Evolutionary conservation across 2,329 filamentous ascomycete genomes (phyloP).

Genomic region (Stemphylium beticola): DNA sequence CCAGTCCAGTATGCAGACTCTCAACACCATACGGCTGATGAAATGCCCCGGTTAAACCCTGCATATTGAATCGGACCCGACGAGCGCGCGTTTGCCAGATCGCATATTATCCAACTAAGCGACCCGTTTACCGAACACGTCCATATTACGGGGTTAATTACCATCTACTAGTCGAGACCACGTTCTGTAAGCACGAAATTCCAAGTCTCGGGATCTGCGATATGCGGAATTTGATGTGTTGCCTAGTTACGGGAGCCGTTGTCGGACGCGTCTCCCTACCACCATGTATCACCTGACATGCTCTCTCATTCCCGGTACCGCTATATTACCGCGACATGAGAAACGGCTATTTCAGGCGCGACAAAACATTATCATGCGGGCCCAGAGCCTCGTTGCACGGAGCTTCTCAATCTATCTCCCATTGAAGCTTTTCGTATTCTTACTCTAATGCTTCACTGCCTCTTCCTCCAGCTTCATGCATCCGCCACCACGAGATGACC

Average conservation of each 20-base stretch:
- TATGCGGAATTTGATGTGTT: neutral
- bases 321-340: conserved; percentile 27
- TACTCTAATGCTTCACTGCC: conserved; percentile 31
- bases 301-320: conserved; percentile 24
- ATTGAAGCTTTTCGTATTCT: conserved; percentile 44
- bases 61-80: conserved; percentile 30
- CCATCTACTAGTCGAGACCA: conserved; percentile 39
- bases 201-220: conserved; percentile 27
- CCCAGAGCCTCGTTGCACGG: conserved; percentile 26
- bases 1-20: conserved; percentile 13
- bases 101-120: conserved; percentile 43
- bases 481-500: conserved; percentile 8
- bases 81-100: conserved; percentile 25
- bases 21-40: conserved; percentile 19
- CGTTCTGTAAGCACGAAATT: conserved; percentile 40
- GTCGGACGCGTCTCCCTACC: neutral
- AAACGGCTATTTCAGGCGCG: conserved; percentile 38
- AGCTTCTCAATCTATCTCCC: conserved; percentile 30
- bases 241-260: too few relatives aligned
- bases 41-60: conserved; percentile 21
- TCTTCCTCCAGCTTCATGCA: conserved; percentile 12
- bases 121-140: conserved; percentile 30
- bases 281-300: conserved; percentile 35
- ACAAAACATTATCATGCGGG: conserved; percentile 16
- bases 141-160: conserved; percentile 37